A percentile compares a stretch with the other conserved stretches of the same genome.
phyloP scores from a whole-genome alignment of 441 rosid species.

The Erysimum pusillum region DNA sequence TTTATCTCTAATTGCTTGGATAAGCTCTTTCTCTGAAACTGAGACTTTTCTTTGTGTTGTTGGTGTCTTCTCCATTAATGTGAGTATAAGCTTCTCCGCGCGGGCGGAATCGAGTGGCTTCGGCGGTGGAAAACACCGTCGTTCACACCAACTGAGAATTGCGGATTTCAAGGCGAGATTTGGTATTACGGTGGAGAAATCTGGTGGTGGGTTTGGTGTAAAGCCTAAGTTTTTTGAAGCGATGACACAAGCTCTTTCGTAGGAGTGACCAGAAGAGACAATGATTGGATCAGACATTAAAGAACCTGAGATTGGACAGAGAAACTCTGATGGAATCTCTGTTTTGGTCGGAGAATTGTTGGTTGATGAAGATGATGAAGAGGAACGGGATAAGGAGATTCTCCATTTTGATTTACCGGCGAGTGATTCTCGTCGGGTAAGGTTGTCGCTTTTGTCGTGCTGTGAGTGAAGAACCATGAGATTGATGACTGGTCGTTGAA shows the following conservation, averaged over 20 bases:
- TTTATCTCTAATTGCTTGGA: constrained; percentile 47
- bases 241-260: constrained; percentile 70
- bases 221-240: constrained; percentile 70
- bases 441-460: constrained; percentile 29
- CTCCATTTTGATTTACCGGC: constrained; percentile 58
- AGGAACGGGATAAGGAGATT: constrained; percentile 55
- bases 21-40: constrained; percentile 46
- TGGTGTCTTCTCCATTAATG: constrained; percentile 46
- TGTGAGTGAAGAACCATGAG: constrained; percentile 47
- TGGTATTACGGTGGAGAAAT: constrained; percentile 81
- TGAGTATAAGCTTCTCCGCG: constrained; percentile 61
- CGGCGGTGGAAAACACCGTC: constrained; percentile 55
- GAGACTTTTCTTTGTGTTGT: constrained; percentile 20
- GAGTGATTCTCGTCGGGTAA: constrained; percentile 34
- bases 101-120: constrained; percentile 56
- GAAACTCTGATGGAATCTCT: constrained; percentile 64
- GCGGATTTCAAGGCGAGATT: constrained; percentile 80
- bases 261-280: constrained; percentile 91
- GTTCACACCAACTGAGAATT: constrained; percentile 71
- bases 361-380: constrained; percentile 43
- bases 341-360: constrained; percentile 30
- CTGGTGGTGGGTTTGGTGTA: constrained; percentile 60
- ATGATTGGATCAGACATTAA: constrained; percentile 89
- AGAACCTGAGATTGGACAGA: constrained; percentile 75
- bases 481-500: constrained; percentile 67